phyloP scores from a whole-genome alignment of 2,329 filamentous ascomycete genomes.

The Diaporthe citri region DNA sequence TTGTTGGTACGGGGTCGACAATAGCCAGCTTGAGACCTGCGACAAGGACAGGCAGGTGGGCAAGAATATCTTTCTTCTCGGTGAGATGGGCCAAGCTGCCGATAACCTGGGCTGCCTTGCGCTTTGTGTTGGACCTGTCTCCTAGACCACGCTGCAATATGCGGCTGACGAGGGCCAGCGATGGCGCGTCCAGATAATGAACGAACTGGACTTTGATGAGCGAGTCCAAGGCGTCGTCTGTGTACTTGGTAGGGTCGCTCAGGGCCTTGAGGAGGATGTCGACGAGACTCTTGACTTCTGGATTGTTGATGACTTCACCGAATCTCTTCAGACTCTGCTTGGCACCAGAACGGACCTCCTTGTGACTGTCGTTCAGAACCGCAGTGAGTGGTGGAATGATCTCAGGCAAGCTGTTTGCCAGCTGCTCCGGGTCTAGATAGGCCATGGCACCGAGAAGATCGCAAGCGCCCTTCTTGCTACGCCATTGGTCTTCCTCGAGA shows the following conservation, averaged over 20 bases:
- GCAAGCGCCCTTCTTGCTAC: constrained; percentile 97
- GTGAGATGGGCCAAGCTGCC: constrained; percentile 97
- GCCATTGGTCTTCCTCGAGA: constrained; percentile 95
- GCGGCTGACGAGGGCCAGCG: constrained; percentile 91
- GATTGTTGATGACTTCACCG: constrained; percentile 97
- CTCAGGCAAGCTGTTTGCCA: constrained; percentile 90
- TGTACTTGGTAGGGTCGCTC: constrained; percentile 97
- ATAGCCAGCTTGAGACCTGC: constrained; percentile 89
- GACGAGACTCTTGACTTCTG: constrained; percentile 94
- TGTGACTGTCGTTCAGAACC: constrained; percentile 97
- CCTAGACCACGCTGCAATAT: constrained; percentile 93
- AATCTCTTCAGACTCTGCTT: constrained; percentile 98
- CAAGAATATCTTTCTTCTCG: constrained; percentile 91
- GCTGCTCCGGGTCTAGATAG: constrained; percentile 94
- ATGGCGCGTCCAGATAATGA: constrained; percentile 98
- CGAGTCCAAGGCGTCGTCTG: constrained; percentile 91
- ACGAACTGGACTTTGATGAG: constrained; percentile 99
- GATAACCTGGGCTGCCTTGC: constrained; percentile 97
- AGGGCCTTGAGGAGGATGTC: constrained; percentile 94
- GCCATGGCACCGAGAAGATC: constrained; percentile 98
- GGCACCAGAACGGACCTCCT: constrained; percentile 91
- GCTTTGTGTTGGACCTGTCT: constrained; percentile 93
- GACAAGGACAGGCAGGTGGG: constrained; percentile 92
- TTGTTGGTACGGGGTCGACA: constrained; percentile 96
- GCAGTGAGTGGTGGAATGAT: constrained; percentile 96